Conservation (phyloP, 139 green algal species). For the Cymbomonas tetramitiformis region DNA sequence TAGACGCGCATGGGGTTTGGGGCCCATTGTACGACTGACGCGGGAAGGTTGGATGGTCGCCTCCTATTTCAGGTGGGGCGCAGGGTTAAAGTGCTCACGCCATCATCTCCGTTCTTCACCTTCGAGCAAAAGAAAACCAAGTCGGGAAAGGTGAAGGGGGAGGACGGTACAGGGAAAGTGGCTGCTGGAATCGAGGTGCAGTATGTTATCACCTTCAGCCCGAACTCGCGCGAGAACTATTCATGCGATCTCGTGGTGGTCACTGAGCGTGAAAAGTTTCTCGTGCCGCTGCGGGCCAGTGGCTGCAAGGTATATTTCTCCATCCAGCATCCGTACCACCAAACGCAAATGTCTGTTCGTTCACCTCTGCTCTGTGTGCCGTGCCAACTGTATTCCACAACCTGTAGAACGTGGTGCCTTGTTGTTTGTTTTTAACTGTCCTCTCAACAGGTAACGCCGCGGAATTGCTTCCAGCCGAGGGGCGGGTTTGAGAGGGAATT, state of each 20-base stretch:
- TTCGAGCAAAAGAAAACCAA: constrained; percentile 21
- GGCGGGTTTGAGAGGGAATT: no score
- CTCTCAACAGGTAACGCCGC: no score
- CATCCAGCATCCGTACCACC: background rate
- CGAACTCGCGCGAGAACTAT: constrained; percentile 35
- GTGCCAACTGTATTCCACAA: no score
- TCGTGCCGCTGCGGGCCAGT: constrained; percentile 44
- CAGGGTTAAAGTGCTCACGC: constrained; percentile 17
- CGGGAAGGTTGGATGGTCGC: no score
- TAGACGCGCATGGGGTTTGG: no score
- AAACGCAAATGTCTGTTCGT: no score
- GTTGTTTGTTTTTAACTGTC: no score
- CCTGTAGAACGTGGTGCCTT: no score
- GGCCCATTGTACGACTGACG: no score
- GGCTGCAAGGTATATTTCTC: constrained; percentile 2
- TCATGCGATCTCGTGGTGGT: constrained; percentile 44
- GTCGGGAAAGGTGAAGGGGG: background rate
- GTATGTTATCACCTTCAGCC: constrained; percentile 43
- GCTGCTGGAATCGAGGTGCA: constrained; percentile 58
- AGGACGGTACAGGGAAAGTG: constrained; percentile 36
- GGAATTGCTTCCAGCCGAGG: no score
- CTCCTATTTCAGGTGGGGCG: no score
- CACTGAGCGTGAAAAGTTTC: constrained; percentile 66
- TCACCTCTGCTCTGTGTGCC: no score
- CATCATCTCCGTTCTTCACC: constrained; percentile 30